Evolutionary conservation across 352 stramenopile genomes (phyloP), one percentile per base, ranked within the genome.

Genomic region (Phytophthora crassamura): DNA sequence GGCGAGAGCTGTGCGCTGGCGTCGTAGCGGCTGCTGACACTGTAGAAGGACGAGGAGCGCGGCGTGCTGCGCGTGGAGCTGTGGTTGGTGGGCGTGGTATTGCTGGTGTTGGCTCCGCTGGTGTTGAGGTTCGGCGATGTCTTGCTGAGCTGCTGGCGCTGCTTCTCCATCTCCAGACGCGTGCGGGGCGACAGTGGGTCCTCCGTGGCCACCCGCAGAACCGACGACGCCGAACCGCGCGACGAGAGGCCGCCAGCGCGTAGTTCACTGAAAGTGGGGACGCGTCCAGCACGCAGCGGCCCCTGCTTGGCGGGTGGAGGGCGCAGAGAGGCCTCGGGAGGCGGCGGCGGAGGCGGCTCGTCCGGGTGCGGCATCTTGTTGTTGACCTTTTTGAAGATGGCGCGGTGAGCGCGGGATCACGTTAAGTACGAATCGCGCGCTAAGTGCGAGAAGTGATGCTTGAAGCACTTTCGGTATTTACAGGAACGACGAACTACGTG

Each of bases 101-200:
- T 61, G 33, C 52, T 84, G 15, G 51, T 77, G 16, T 77, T 67
- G 14, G 50, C 61, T 2, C 35, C 52, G 32, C 62, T 77, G 8
- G 49, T 69, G 55, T 69, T 48, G 20, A 64, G 42, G 18, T 36
- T 11, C 6, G 54, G 12, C 39, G 41, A 45, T 4, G 22, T 48
- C 14, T 74, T 74, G 8, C 8, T 41, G 40, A 83, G 39, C 15
- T 64, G 60, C 11, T 78, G 70, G 12, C 77, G 59, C 32, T 74
- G 74, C 39, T 82, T 80, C 48, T 89, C 72, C 35, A 89, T 67
- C 55, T 82, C 80, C 35, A 66, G 61, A 20, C 78, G 66, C 22
- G 80, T 86, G 18, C 64, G 64, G 11, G 80, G 80, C n/a, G 80
- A 86, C 38, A 89, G 41, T 5, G 78, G 77, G 22, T 89, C 80